phyloP scores from a whole-genome alignment of 805 yeast genomes.

The Cyberlindnera amylophila region DNA sequence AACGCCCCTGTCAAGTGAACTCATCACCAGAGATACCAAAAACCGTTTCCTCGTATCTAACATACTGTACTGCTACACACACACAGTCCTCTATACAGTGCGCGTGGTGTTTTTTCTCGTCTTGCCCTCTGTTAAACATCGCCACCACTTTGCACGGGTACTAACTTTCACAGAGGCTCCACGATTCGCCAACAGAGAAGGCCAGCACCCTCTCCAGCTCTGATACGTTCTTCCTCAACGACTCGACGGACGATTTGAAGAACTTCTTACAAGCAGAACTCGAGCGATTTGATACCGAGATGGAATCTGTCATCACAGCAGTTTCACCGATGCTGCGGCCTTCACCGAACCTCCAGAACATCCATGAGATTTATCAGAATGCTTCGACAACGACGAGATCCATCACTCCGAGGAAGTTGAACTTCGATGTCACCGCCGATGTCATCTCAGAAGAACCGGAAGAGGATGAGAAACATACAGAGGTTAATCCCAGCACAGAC shows the following conservation, averaged over 20 bases:
- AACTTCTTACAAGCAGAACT: constrained; percentile 11
- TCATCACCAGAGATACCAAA: too few relatives aligned
- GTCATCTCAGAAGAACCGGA: constrained; percentile 23
- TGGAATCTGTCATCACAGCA: constrained; percentile 9
- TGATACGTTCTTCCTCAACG: neutral
- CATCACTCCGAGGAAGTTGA: constrained; percentile 8
- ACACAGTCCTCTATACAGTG: too few relatives aligned
- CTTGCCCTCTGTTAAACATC: neutral
- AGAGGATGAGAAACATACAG: constrained; percentile 9
- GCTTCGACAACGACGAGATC: constrained; percentile 10
- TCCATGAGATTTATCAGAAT: constrained; percentile 20
- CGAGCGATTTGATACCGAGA: constrained; percentile 12
- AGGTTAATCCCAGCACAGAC: neutral
- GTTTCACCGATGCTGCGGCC: constrained; percentile 16
- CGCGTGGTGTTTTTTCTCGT: too few relatives aligned
- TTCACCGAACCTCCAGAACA: constrained; percentile 22
- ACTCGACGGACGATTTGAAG: constrained; percentile 12
- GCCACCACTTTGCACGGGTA: too few relatives aligned
- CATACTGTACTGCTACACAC: too few relatives aligned
- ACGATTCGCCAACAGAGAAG: neutral
- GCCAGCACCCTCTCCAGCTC: neutral
- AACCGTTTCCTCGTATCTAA: too few relatives aligned
- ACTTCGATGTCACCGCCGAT: constrained; percentile 17
- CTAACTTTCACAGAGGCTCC: neutral
- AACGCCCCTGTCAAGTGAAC: too few relatives aligned